Conservation (phyloP, 2,329 filamentous ascomycete genomes). For the Torrubiella hemipterigena region DNA sequence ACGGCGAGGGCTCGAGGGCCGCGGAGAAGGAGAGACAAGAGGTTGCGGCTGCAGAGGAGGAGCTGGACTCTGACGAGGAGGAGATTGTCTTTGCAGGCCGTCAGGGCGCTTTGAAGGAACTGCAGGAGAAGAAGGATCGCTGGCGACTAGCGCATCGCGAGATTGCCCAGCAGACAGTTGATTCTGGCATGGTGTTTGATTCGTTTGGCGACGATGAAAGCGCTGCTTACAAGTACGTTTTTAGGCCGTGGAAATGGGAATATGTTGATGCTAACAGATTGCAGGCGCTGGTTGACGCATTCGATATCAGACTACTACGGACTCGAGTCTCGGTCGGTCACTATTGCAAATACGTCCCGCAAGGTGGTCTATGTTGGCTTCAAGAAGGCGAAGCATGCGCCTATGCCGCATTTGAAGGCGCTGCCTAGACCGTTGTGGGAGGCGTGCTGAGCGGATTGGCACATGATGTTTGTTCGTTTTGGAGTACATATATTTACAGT, state of each 20-base stretch:
- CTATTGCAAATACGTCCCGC: conserved; percentile 55
- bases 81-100: conserved; percentile 83
- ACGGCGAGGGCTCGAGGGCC: conserved; percentile 30
- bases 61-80: conserved; percentile 44
- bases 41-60: conserved; percentile 7
- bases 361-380: conserved; percentile 77
- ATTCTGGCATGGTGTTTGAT: conserved; percentile 65
- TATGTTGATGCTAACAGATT: conserved; percentile 6
- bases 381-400: conserved; percentile 29
- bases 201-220: conserved; percentile 61
- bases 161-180: conserved; percentile 45
- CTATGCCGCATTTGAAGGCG: conserved; percentile 16
- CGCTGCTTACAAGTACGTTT: conserved; percentile 67
- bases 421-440: conserved; percentile 55
- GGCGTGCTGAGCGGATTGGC: conserved; percentile 29
- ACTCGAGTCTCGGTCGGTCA: conserved; percentile 70
- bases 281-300: conserved; percentile 82
- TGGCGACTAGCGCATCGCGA: conserved; percentile 41
- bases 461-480: neutral
- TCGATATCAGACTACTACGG: conserved; percentile 89
- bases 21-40: conserved; percentile 6
- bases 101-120: conserved; percentile 45
- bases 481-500: neutral
- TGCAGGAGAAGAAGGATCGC: conserved; percentile 23
- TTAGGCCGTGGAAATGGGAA: neutral